Conservation (phyloP, 805 yeast genomes). For the Candida yuanshanica region DNA sequence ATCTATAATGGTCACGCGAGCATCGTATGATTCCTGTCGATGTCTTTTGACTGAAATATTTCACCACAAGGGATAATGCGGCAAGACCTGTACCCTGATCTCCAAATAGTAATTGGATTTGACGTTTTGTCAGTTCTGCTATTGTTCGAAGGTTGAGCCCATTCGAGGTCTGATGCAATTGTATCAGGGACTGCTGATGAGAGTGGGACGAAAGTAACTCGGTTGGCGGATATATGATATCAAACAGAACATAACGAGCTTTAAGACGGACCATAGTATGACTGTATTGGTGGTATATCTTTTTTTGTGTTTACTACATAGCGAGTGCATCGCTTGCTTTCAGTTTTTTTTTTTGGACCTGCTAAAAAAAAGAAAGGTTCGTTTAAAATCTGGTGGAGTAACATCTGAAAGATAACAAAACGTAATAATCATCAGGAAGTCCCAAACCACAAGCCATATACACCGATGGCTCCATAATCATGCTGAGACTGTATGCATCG, state of each 20-base stretch:
- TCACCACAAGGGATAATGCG: constrained; percentile 54
- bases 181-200: constrained; percentile 34
- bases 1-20: constrained; percentile 54
- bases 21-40: constrained; percentile 82
- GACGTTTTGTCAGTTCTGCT: constrained; percentile 45
- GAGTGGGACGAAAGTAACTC: constrained; percentile 23
- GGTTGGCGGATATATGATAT: constrained; percentile 57
- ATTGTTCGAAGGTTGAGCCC: constrained; percentile 45
- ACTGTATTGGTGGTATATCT: neutral
- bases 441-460: neutral
- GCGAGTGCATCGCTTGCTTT: too few relatives aligned
- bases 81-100: constrained; percentile 69
- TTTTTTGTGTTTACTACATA: neutral
- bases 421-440: neutral
- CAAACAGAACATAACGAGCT: constrained; percentile 79
- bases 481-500: neutral
- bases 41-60: constrained; percentile 77
- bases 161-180: constrained; percentile 45
- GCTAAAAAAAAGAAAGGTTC: too few relatives aligned
- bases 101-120: constrained; percentile 65
- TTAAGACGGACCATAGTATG: constrained; percentile 92
- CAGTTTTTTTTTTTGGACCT: too few relatives aligned
- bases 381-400: neutral
- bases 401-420: neutral
- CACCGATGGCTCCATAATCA: neutral